phyloP scores from a whole-genome alignment of 441 rosid genomes.

The Arabidopsis hybrid region DNA sequence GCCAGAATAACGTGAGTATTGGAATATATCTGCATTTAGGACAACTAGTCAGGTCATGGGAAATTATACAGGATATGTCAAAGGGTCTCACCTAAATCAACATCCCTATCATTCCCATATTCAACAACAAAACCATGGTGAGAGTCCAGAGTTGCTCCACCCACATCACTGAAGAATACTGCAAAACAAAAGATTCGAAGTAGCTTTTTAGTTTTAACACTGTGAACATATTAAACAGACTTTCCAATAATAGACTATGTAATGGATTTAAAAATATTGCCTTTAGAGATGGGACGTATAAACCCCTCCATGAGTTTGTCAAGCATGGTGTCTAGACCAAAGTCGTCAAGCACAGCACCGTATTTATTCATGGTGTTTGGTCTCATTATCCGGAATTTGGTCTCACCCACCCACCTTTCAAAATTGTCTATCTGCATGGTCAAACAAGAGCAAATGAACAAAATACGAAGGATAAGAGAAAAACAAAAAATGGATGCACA shows the following conservation, averaged over 20 bases:
- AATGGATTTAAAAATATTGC: slow-evolving; percentile 42
- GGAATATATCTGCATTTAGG: not conserved
- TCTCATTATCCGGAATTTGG: slow-evolving; percentile 78
- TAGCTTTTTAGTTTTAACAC: slow-evolving; percentile 14
- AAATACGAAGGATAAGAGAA: slow-evolving; percentile 4
- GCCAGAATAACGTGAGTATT: not conserved
- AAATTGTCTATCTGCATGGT: slow-evolving; percentile 72
- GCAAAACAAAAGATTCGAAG: slow-evolving; percentile 37
- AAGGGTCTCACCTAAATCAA: slow-evolving; percentile 70
- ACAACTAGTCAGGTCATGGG: slow-evolving; percentile 22
- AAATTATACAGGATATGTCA: slow-evolving; percentile 13
- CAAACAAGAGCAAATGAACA: slow-evolving; percentile 47
- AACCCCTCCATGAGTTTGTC: slow-evolving; percentile 69
- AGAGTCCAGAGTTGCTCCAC: slow-evolving; percentile 85
- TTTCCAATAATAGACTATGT: slow-evolving; percentile 7
- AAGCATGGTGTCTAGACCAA: slow-evolving; percentile 87
- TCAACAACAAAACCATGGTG: slow-evolving; percentile 96
- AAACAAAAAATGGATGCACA: slow-evolving; percentile 11
- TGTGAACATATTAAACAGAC: slow-evolving; percentile 5
- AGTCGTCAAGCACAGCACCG: slow-evolving; percentile 93
- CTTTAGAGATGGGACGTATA: slow-evolving; percentile 74
- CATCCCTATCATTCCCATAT: slow-evolving; percentile 80
- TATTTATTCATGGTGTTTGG: slow-evolving; percentile 92
- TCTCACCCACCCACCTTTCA: slow-evolving; percentile 82
- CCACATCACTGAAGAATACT: slow-evolving; percentile 86